phyloP scores from a whole-genome alignment of 2,329 filamentous ascomycete species.

The Lachnellula cervina region DNA sequence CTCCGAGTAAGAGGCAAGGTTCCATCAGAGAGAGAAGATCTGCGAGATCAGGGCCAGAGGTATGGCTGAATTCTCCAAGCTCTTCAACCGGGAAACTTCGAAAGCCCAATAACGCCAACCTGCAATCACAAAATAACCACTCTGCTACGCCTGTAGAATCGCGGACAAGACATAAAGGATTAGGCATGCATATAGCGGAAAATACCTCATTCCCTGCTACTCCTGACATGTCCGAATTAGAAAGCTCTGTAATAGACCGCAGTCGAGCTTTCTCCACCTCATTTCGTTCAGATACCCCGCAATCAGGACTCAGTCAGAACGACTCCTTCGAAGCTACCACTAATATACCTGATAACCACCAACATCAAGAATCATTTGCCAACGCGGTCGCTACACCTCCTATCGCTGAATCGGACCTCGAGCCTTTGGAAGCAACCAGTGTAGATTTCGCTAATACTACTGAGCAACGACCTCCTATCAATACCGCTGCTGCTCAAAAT shows the following conservation, averaged over 20 bases:
- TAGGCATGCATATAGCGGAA: conserved; percentile 21
- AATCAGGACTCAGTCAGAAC: conserved; percentile 40
- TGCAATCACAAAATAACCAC: conserved; percentile 4
- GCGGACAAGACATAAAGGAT: conserved; percentile 16
- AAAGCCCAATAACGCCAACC: conserved; percentile 4
- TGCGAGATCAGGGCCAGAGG: conserved; percentile 9
- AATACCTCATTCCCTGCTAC: conserved; percentile 44
- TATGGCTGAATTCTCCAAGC: conserved; percentile 18
- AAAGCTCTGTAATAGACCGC: conserved; percentile 32
- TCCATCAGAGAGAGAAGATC: conserved; percentile 12
- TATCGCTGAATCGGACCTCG: conserved; percentile 66
- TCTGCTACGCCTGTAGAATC: conserved; percentile 7
- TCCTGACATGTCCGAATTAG: conserved; percentile 54
- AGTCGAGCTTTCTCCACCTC: conserved; percentile 7
- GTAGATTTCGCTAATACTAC: conserved; percentile 44
- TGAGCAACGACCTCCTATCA: conserved; percentile 50
- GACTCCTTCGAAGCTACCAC: conserved; percentile 26
- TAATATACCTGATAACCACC: conserved; percentile 14
- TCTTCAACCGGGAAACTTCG: conserved; percentile 7
- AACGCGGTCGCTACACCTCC: conserved; percentile 68
- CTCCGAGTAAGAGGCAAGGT: conserved; percentile 14
- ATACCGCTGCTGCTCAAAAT: conserved; percentile 73
- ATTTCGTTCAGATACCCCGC: conserved; percentile 39
- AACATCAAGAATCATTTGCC: conserved; percentile 49
- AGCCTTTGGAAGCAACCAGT: conserved; percentile 51